Percentiles rank a stretch among this genome's conserved stretches.
These are phyloP conservation scores for Isoetes engelmannii DNA, from an alignment of 83 land plant species.

Conservation along the genomic window DNA sequence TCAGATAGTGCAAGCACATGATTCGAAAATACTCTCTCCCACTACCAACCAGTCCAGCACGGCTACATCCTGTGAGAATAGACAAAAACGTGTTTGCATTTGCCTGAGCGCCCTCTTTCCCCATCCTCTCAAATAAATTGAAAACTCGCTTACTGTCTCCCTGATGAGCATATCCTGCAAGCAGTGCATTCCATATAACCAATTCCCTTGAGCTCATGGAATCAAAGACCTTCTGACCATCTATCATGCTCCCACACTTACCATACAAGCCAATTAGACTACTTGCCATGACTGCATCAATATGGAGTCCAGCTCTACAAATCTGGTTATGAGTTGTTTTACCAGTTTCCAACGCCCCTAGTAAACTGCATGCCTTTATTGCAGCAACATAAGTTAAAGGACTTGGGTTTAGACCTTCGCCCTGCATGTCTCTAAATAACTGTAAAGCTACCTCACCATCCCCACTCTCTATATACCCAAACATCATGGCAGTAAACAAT, in stretches of 20 bases:
- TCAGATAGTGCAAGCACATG: not conserved
- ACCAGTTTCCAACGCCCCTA: not conserved
- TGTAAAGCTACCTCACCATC: not conserved
- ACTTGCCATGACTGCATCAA: not conserved
- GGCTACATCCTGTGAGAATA: conserved; percentile 5
- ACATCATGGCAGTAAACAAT: not conserved
- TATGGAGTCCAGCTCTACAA: not conserved
- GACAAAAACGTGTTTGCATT: conserved; percentile 5
- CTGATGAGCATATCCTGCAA: not conserved
- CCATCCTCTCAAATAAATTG: not conserved
- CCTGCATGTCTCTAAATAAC: not conserved
- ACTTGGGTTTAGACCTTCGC: not conserved
- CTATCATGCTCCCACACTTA: not conserved
- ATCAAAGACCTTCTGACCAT: not conserved
- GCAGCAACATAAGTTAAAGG: not conserved
- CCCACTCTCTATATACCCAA: not conserved
- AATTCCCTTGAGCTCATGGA: not conserved
- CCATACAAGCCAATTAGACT: conserved; percentile 11
- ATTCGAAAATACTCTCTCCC: not conserved
- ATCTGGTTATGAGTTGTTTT: not conserved
- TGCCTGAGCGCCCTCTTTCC: not conserved
- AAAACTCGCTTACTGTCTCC: conserved; percentile 3
- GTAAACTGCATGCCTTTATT: not conserved
- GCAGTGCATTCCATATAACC: conserved; percentile 5
- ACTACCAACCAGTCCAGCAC: not conserved